Evolutionary conservation across 768 basidiomycete genomes (phyloP), one percentile per base, ranked within the genome.

Genomic region (Plicaturopsis crispa): DNA sequence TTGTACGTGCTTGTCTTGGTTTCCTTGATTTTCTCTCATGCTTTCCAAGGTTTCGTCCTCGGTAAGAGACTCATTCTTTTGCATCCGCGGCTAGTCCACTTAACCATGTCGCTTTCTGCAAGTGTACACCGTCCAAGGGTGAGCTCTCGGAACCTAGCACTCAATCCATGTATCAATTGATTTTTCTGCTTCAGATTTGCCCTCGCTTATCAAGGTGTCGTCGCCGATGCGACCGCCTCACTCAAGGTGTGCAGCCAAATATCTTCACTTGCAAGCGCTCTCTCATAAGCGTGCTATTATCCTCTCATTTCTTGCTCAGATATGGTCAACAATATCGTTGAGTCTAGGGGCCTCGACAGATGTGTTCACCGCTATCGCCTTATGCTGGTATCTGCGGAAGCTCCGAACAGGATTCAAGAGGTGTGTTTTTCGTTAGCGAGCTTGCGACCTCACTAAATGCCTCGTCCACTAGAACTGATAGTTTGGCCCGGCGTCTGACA

Each of bases 311-410:
- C n/a, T n/a, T n/a, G n/a, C n/a, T n/a, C n/a, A n/a, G n/a, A n/a
- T n/a, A n/a, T n/a, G n/a, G n/a, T n/a, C n/a, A n/a, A n/a, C n/a
- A n/a, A n/a, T n/a, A 4, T 62, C 77, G 0, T 62, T 83, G 2
- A 65, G 59, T n/a, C 44, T 70, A 14, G 72, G 75, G 2, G 64
- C 71, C 26, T 22, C 62, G 5, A 70, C 73, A 5, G 80, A 83
- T 50, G 47, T 73, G 4, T 41, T 64, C 23, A 78, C 72, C 22
- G 73, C 80, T 4, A 52, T 49, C 0, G 59, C 75, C 2, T 63
- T 81, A 7, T 73, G 68, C 43, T 75, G 54, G 45, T 79, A 73
- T 55, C 58, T 82, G 45, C 69, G 71, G 39, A 63, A 49, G 36
- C 62, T 80, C 45, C 65, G 74, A 31, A 73, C 73, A 1, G 73